Evolutionary conservation across 2,329 filamentous ascomycete species (phyloP).

Genomic region (Exophiala aquamarina): DNA sequence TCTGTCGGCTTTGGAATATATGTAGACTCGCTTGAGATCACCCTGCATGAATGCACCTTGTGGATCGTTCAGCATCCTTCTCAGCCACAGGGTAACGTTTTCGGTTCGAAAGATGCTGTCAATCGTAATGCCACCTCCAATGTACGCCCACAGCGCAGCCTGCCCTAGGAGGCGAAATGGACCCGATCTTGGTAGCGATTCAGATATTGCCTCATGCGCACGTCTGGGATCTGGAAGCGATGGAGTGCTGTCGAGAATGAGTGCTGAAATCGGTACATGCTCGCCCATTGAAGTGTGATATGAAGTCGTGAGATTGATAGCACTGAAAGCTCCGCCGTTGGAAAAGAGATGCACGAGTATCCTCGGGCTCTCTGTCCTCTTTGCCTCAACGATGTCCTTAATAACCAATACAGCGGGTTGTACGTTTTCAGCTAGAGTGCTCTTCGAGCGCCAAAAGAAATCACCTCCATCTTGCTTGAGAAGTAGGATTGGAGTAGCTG

Average conservation of each 20-base stretch:
- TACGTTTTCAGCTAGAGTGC: slow-evolving; percentile 36
- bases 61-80: slow-evolving; percentile 34
- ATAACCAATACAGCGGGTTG: slow-evolving; percentile 44
- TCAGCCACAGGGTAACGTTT: slow-evolving; percentile 30
- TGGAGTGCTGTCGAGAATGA: slow-evolving; percentile 44
- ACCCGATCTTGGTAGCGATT: slow-evolving; percentile 16
- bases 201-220: slow-evolving; percentile 15
- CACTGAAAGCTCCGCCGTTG: slow-evolving; percentile 51
- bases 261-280: slow-evolving; percentile 47
- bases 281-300: slow-evolving; percentile 30
- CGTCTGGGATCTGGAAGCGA: slow-evolving; percentile 10
- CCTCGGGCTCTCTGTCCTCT: slow-evolving; percentile 29
- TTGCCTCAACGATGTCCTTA: slow-evolving; percentile 30
- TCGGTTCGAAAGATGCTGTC: slow-evolving; percentile 29
- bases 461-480: slow-evolving; percentile 44
- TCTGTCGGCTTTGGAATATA: slow-evolving; percentile 52
- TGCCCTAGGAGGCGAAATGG: slow-evolving; percentile 8
- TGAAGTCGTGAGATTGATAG: slow-evolving; percentile 39
- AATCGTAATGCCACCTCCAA: slow-evolving; percentile 40
- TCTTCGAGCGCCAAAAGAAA: slow-evolving; percentile 34
- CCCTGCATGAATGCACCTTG: slow-evolving; percentile 42
- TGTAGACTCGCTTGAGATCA: slow-evolving; percentile 50
- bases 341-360: slow-evolving; percentile 54
- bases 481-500: slow-evolving; percentile 48
- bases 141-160: slow-evolving; percentile 37